These are phyloP conservation scores for Penicillium egyptiacum DNA, from an alignment of 495 filamentous ascomycete species.

Conservation along the genomic window DNA sequence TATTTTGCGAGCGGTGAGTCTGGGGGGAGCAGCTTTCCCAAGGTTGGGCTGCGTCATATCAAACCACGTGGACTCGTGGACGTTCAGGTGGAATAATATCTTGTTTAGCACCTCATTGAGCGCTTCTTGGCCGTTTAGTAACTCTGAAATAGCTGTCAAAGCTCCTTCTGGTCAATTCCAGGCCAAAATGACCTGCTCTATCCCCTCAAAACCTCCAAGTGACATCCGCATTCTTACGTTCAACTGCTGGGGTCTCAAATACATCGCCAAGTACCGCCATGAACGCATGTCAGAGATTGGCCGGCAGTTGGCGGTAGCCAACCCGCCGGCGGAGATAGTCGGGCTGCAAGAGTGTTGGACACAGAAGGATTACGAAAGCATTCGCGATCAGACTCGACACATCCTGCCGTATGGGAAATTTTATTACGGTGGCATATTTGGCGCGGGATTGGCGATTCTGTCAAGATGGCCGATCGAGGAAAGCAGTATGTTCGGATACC, in stretches of 20 bases:
- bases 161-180: neutral
- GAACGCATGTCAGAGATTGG: conserved; percentile 86
- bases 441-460: conserved; percentile 87
- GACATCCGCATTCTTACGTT: conserved; percentile 75
- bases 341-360: conserved; percentile 96
- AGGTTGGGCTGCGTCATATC: conserved; percentile 10
- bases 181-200: conserved; percentile 22
- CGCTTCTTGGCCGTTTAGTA: neutral
- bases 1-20: conserved; percentile 5
- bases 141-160: neutral
- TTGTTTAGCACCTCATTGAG: neutral
- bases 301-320: conserved; percentile 62
- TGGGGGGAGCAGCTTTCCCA: neutral
- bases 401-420: conserved; percentile 94
- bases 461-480: conserved; percentile 96
- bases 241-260: conserved; percentile 97
- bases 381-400: conserved; percentile 69
- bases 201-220: conserved; percentile 28
- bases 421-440: conserved; percentile 86
- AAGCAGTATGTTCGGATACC: conserved; percentile 79
- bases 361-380: conserved; percentile 81
- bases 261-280: conserved; percentile 72
- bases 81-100: neutral
- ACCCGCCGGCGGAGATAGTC: conserved; percentile 79
- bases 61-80: neutral